These are phyloP conservation scores for Fragosphaeria purpurea DNA, from an alignment of 2,329 filamentous ascomycete genomes.

Conservation along the genomic window DNA sequence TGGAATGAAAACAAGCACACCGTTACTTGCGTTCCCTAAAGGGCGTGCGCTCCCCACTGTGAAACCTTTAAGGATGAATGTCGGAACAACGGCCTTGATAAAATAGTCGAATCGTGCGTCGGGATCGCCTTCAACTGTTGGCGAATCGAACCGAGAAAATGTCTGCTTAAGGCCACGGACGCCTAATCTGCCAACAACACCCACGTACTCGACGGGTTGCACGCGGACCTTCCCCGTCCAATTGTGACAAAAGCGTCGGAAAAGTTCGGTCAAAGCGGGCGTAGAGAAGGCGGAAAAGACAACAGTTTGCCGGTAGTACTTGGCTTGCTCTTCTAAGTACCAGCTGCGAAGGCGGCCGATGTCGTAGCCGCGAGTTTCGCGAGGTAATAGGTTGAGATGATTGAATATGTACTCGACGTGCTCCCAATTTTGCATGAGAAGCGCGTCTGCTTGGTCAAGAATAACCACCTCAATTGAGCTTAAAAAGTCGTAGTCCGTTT, in stretches of 20 bases:
- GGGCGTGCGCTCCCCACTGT: slow-evolving; percentile 29
- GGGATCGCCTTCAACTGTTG: slow-evolving; percentile 63
- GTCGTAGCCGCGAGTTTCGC: slow-evolving; percentile 83
- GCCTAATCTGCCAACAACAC: slow-evolving; percentile 63
- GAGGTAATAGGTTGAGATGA: slow-evolving; percentile 83
- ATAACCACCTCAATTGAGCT: slow-evolving; percentile 87
- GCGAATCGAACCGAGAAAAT: slow-evolving; percentile 74
- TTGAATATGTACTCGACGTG: slow-evolving; percentile 87
- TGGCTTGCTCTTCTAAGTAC: slow-evolving; percentile 85
- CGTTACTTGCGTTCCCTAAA: slow-evolving; percentile 22
- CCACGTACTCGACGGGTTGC: slow-evolving; percentile 51
- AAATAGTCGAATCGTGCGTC: slow-evolving; percentile 90
- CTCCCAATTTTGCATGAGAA: slow-evolving; percentile 98
- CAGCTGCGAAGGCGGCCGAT: slow-evolving; percentile 81
- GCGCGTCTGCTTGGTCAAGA: slow-evolving; percentile 83
- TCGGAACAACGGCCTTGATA: slow-evolving; percentile 67
- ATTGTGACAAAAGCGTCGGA: slow-evolving; percentile 68
- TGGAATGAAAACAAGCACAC: slow-evolving; percentile 81
- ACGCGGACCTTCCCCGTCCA: slow-evolving; percentile 70
- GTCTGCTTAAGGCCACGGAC: slow-evolving; percentile 66
- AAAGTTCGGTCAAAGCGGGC: slow-evolving; percentile 74
- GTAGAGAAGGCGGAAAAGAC: slow-evolving; percentile 75
- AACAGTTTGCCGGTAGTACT: slow-evolving; percentile 75
- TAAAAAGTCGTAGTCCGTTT: slow-evolving; percentile 77
- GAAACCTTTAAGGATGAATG: slow-evolving; percentile 58